Evolutionary conservation across 768 basidiomycete species (phyloP).

Genomic region (Phallus indusiatus): DNA sequence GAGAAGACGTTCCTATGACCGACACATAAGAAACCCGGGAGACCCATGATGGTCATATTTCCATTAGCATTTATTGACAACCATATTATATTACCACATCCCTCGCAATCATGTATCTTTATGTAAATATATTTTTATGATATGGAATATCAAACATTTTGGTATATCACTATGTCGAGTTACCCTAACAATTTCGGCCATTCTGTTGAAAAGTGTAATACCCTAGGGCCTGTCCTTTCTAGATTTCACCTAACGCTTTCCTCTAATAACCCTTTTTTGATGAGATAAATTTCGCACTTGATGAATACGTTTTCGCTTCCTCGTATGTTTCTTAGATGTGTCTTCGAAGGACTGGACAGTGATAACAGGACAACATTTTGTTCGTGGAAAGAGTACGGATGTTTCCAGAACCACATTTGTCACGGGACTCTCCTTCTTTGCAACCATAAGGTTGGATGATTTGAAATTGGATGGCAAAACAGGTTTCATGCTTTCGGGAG

Average conservation of each 20-base stretch:
- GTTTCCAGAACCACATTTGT: neutral
- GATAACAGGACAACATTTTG: neutral
- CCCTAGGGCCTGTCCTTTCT: no score
- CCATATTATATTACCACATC: neutral
- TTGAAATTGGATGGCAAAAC: neutral
- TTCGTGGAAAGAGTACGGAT: neutral
- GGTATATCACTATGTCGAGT: no score
- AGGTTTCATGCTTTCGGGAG: neutral
- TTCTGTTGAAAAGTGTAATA: no score
- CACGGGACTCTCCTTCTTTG: neutral
- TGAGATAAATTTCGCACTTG: neutral
- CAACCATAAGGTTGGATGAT: neutral
- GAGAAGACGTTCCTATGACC: slow-evolving; percentile 4
- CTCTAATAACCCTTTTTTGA: neutral
- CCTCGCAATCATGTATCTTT: no score
- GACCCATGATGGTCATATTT: neutral
- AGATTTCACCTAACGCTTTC: no score
- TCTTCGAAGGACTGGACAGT: neutral
- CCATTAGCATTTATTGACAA: neutral
- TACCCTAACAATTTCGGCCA: no score
- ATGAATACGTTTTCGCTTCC: neutral
- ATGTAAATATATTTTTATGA: no score
- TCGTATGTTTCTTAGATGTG: neutral
- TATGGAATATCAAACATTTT: no score
- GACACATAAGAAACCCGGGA: neutral